Conservation (phyloP, 2,329 filamentous ascomycete species). For the Fusarium sarcochroum region DNA sequence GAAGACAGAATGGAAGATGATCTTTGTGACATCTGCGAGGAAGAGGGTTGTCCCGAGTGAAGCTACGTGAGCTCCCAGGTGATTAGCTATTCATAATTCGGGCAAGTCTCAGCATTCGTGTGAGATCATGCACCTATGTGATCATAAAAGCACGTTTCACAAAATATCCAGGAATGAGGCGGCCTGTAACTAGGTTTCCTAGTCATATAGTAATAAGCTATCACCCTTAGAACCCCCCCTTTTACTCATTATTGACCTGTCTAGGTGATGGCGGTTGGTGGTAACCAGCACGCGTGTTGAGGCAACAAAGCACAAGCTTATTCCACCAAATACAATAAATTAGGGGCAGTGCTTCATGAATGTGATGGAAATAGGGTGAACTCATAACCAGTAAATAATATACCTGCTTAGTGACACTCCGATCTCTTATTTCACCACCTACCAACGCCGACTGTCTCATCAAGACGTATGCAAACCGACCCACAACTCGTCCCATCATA, state of each 20-base stretch:
- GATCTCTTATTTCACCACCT: not conserved
- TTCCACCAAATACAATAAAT: no score
- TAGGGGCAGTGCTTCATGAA: no score
- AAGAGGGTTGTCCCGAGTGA: not conserved
- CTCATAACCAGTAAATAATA: no score
- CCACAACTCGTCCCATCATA: not conserved
- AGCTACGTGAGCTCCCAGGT: not conserved
- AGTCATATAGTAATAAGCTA: no score
- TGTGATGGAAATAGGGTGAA: no score
- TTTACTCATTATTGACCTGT: not conserved
- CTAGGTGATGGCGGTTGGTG: not conserved
- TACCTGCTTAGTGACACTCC: no score
- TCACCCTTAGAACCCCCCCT: no score
- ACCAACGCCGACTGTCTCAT: not conserved
- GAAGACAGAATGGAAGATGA: not conserved
- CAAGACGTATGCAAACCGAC: not conserved
- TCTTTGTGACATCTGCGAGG: conserved; percentile 1
- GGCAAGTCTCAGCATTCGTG: not conserved
- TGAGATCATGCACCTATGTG: not conserved
- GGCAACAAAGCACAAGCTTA: not conserved
- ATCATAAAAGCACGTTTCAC: no score
- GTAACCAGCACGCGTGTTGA: not conserved
- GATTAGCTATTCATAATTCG: not conserved
- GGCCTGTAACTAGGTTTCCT: no score
- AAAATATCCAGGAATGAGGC: no score